phyloP scores from a whole-genome alignment of 2,329 filamentous ascomycete species.

The Colletotrichum falcatum region DNA sequence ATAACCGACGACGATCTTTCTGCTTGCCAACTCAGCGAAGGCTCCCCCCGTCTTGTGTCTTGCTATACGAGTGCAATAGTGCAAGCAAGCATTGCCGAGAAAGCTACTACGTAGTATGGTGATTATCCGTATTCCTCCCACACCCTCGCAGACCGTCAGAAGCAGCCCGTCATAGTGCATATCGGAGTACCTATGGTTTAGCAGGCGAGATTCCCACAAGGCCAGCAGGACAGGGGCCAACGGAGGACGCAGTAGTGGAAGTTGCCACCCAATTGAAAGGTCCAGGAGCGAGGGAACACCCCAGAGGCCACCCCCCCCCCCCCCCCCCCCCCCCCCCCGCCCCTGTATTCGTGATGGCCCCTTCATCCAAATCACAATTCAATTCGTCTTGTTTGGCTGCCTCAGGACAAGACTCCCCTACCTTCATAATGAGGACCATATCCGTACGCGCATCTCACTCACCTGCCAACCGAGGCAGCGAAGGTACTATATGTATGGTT shows the following conservation, averaged over 20 bases:
- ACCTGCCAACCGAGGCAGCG: constrained; percentile 26
- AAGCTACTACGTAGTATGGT: too few relatives aligned
- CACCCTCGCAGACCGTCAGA: constrained; percentile 1
- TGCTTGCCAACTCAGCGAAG: constrained; percentile 3
- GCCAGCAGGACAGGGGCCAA: constrained; percentile 28
- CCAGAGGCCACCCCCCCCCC: constrained; percentile 35
- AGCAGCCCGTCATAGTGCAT: constrained; percentile 37
- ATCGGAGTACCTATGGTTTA: constrained; percentile 18
- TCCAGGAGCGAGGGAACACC: constrained; percentile 26
- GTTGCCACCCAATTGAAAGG: constrained; percentile 40
- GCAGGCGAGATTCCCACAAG: constrained; percentile 35
- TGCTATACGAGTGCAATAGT: neutral
- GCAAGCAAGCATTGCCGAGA: constrained; percentile 7
- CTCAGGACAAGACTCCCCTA: constrained; percentile 31
- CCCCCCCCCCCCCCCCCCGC: constrained; percentile 36
- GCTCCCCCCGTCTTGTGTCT: neutral
- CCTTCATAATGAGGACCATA: constrained; percentile 36
- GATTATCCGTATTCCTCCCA: too few relatives aligned
- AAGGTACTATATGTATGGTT: constrained; percentile 30
- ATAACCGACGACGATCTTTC: neutral
- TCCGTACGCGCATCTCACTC: constrained; percentile 13
- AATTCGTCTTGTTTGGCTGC: constrained; percentile 38
- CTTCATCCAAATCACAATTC: constrained; percentile 36
- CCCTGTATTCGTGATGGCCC: constrained; percentile 41
- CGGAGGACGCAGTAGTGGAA: constrained; percentile 26